Conservation (phyloP, 75 land plant genomes). For the Picea glauca region DNA sequence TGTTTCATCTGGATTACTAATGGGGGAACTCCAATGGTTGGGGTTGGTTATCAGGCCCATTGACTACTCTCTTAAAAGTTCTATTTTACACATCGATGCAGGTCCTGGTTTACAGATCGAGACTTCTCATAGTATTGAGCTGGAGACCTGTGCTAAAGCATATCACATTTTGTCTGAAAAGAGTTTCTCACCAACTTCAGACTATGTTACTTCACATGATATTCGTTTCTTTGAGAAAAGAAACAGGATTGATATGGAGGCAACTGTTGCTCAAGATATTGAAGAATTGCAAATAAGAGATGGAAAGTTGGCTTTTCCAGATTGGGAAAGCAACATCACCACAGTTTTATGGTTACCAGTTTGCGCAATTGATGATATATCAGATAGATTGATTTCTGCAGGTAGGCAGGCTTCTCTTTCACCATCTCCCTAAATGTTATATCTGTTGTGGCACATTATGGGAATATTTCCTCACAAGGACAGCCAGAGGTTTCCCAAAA, state of each 20-base stretch:
- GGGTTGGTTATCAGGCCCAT: constrained; percentile 80
- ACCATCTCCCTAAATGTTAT: constrained; percentile 15
- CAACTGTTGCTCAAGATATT: constrained; percentile 14
- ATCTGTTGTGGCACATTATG: not conserved
- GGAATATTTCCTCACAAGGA: constrained; percentile 1
- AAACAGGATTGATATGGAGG: not conserved
- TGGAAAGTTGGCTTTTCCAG: constrained; percentile 71
- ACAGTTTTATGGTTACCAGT: constrained; percentile 85
- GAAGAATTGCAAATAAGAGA: constrained; percentile 34
- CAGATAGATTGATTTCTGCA: constrained; percentile 45
- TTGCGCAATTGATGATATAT: constrained; percentile 43
- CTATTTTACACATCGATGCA: constrained; percentile 65
- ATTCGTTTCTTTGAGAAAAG: not conserved
- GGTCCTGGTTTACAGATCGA: constrained; percentile 71
- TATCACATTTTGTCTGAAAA: constrained; percentile 12
- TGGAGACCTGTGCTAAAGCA: constrained; percentile 35
- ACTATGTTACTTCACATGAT: not conserved
- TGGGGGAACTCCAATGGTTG: constrained; percentile 91
- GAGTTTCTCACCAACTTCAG: not conserved
- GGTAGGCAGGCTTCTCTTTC: constrained; percentile 24
- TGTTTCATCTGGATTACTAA: constrained; percentile 68
- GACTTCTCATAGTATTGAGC: constrained; percentile 51
- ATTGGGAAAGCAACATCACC: constrained; percentile 67
- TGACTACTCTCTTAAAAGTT: constrained; percentile 80
- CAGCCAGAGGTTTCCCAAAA: constrained; percentile 30